phyloP scores from a whole-genome alignment of 1,284 basidiomycete species.

The Leccinum holopus region DNA sequence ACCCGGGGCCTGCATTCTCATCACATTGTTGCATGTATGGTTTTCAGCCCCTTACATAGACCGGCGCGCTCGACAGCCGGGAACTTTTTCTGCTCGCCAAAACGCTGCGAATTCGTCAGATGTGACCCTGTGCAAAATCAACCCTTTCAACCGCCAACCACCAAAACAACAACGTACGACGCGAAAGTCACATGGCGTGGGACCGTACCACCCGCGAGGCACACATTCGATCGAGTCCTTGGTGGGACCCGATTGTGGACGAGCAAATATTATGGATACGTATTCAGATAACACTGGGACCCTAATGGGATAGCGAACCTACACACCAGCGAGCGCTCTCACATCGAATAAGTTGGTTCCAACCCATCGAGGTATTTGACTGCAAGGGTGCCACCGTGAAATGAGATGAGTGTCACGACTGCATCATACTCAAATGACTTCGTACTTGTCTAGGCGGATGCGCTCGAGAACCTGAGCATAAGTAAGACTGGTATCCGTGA shows the following conservation, averaged over 20 bases:
- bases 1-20: background rate
- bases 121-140: background rate
- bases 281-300: too few relatives aligned
- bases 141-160: background rate
- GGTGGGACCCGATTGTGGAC: background rate
- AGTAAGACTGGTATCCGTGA: slow-evolving; percentile 7
- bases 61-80: background rate
- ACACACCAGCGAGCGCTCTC: slow-evolving; percentile 3
- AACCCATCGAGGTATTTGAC: slow-evolving; percentile 21
- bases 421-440: background rate
- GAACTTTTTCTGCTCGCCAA: background rate
- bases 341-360: slow-evolving; percentile 20
- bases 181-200: background rate
- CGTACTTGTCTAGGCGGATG: slow-evolving; percentile 10
- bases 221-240: background rate
- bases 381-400: background rate
- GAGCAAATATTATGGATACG: background rate
- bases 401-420: background rate
- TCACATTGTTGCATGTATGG: background rate
- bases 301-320: slow-evolving; percentile 2
- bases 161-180: background rate
- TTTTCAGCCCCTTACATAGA: background rate
- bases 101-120: background rate
- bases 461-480: slow-evolving; percentile 13
- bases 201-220: slow-evolving; percentile 3